Evolutionary conservation across 116 monocot genomes (phyloP).

Genomic region (Trichopus zeylanicus): DNA sequence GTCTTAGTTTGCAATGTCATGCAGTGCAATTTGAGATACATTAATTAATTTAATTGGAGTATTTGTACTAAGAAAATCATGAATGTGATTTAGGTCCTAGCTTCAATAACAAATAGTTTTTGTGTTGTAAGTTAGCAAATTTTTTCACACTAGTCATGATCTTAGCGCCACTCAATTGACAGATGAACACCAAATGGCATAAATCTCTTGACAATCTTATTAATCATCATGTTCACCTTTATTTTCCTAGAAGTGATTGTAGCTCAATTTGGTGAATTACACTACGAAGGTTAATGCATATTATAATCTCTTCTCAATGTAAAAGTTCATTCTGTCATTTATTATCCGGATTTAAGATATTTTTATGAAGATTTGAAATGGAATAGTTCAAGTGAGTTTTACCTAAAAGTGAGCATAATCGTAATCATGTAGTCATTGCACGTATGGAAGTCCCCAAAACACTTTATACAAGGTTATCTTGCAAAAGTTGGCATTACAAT

Average conservation of each 20-base stretch:
- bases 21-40: too few relatives aligned
- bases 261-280: background rate
- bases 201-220: background rate
- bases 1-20: too few relatives aligned
- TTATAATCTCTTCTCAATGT: background rate
- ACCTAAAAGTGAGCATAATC: too few relatives aligned
- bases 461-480: too few relatives aligned
- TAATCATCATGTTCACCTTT: background rate
- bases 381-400: too few relatives aligned
- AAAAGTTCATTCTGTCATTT: background rate
- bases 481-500: too few relatives aligned
- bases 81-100: too few relatives aligned
- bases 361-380: too few relatives aligned
- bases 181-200: background rate
- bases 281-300: background rate
- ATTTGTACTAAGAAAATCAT: too few relatives aligned
- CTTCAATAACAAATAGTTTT: too few relatives aligned
- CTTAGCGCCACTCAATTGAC: too few relatives aligned
- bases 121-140: background rate
- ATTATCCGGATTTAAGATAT: background rate
- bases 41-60: too few relatives aligned
- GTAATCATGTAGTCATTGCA: background rate
- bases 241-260: background rate
- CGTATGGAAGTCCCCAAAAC: background rate
- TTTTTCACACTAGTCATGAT: background rate